phyloP scores from a whole-genome alignment of 352 stramenopile genomes.

The Globisporangium nodosum region DNA sequence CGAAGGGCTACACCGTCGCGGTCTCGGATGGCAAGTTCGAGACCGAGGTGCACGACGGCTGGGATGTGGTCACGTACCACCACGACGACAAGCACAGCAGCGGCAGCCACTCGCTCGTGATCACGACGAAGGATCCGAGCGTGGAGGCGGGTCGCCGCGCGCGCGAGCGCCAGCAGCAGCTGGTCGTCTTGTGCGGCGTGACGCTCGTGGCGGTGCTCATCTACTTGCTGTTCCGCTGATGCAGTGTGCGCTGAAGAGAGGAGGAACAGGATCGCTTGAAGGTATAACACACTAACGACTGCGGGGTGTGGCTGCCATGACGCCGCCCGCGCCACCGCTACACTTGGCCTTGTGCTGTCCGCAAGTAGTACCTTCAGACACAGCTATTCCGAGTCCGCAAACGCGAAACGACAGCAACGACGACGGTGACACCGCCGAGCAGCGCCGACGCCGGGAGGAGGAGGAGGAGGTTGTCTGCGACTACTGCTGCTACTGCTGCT shows the following conservation, averaged over 20 bases:
- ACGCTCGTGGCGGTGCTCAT: conserved; percentile 20
- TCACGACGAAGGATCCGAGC: conserved; percentile 37
- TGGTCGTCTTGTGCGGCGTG: conserved; percentile 14
- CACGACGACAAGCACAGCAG: conserved; percentile 31
- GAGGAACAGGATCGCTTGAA: background rate
- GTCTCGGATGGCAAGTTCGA: conserved; percentile 58
- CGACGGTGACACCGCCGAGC: no score
- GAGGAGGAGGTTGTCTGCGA: no score
- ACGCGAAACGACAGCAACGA: no score
- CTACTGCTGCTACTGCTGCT: no score
- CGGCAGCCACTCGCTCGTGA: conserved; percentile 28
- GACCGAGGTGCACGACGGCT: conserved; percentile 44
- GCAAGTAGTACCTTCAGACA: no score
- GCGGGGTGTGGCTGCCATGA: no score
- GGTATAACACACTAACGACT: background rate
- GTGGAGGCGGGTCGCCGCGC: conserved; percentile 23
- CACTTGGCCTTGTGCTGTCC: no score
- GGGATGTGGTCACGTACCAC: conserved; percentile 50
- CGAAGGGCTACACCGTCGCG: conserved; percentile 41
- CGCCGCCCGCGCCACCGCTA: no score
- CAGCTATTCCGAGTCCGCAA: no score
- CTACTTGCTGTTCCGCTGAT: conserved; percentile 23
- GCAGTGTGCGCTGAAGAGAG: background rate
- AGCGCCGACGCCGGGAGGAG: no score
- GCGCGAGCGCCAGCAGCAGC: conserved; percentile 14